Evolutionary conservation across 2,329 filamentous ascomycete species (phyloP), one percentile per base, ranked within the genome.

Genomic region (Apiospora hydei): DNA sequence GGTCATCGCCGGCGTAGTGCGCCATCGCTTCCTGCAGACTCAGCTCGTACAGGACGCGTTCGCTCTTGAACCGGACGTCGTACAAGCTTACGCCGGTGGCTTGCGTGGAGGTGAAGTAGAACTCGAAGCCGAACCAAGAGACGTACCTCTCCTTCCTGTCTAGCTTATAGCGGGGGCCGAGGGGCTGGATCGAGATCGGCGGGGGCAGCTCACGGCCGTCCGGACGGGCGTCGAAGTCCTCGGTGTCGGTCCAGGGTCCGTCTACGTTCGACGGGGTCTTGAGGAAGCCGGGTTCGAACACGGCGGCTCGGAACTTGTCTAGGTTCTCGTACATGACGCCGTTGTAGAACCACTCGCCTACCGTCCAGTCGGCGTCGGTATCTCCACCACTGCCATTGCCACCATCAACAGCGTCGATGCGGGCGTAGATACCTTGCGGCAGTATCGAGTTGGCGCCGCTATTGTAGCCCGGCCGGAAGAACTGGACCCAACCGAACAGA

Each of bases 121-220:
- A 84, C 18, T 74, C 75, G 69, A 83, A 85, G 70, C 81, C 82
- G 81, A 85, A 83, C 82, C 82, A 85, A 13, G 81, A 76, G 18
- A 84, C 78, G 70, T 82, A 84, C 51, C 80, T 78, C 30, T 80
- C 75, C n/a, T 81, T 70, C 14, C 70, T 71, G 72, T 85, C 82
- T 14, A 84, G 74, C 18, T 73, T 71, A 70, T 80, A 84, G n/a
- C 83, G 76, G 21, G 79, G 76, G 4, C 76, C 78, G 21, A 77
- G 77, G 14, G 80, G 80, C 3, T 81, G 79, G 26, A 90, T 80
- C 16, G 86, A 83, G 41, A 84, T 82, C 16, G 90, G 82, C 1
- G 88, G 85, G 0, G 88, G 87, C 18, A 89, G 80, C 71, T 88
- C 86, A 72, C 90, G 88, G 47, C 86, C 82, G 3, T 78, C 79